Percentiles rank a stretch among this genome's conserved stretches.
phyloP scores from a whole-genome alignment of 2,329 filamentous ascomycete genomes.

The Neofusicoccum parvum region DNA sequence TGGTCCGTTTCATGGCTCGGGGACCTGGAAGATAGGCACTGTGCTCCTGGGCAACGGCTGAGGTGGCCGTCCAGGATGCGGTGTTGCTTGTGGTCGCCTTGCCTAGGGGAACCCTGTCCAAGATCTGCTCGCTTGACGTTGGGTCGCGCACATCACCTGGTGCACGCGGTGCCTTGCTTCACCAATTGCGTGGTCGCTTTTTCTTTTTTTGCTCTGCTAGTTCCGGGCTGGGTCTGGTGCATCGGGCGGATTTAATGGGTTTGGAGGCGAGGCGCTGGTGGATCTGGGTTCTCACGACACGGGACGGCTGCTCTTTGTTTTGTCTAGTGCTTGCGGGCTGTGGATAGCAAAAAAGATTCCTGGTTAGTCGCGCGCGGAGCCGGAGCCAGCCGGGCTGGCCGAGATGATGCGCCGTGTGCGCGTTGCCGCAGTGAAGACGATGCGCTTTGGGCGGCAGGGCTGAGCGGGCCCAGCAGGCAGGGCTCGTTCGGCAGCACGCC shows the following conservation, averaged over 20 bases:
- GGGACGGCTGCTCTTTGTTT: background rate
- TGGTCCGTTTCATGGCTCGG: background rate
- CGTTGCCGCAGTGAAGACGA: background rate
- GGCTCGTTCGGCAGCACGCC: conserved; percentile 6
- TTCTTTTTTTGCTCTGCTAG: background rate
- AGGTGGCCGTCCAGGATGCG: background rate
- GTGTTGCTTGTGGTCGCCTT: background rate
- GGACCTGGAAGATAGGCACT: background rate
- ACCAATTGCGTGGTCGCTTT: background rate
- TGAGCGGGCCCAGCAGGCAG: conserved; percentile 1
- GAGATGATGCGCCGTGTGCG: background rate
- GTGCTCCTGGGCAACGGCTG: background rate
- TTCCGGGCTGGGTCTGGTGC: conserved; percentile 4
- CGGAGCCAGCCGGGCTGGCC: too few relatives aligned
- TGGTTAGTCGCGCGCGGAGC: background rate
- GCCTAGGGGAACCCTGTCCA: conserved; percentile 3
- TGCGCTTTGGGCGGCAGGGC: background rate
- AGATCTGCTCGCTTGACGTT: conserved; percentile 17
- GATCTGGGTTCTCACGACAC: background rate
- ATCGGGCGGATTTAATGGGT: background rate
- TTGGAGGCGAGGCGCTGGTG: background rate
- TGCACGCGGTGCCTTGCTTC: conserved; percentile 4
- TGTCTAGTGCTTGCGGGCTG: background rate
- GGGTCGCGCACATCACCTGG: background rate
- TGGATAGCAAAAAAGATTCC: background rate